Evolutionary conservation across 345 rosid genomes (phyloP).

Genomic region (Turnera subulata): DNA sequence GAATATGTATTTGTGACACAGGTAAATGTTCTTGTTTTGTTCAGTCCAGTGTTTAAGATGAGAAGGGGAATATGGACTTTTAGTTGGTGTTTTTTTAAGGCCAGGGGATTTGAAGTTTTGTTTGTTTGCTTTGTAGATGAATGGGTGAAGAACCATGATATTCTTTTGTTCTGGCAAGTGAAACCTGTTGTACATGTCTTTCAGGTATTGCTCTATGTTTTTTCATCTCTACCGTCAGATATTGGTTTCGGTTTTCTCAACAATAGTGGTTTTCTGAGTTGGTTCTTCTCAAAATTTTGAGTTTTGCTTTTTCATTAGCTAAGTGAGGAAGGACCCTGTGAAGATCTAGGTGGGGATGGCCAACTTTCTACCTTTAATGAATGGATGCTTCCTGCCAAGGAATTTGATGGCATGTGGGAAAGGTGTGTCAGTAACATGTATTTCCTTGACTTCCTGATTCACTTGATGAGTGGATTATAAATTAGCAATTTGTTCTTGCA

Average conservation of each 20-base stretch:
- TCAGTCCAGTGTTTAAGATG: background rate
- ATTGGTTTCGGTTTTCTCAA: background rate
- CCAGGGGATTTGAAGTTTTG: background rate
- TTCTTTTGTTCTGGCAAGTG: conserved; percentile 98
- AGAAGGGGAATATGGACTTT: background rate
- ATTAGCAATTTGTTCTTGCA: conserved; percentile 34
- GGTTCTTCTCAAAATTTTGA: conserved; percentile 8
- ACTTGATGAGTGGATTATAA: conserved; percentile 1
- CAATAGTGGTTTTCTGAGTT: background rate
- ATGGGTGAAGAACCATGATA: conserved; percentile 65
- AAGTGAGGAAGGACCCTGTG: conserved; percentile 94
- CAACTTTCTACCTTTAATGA: conserved; percentile 86
- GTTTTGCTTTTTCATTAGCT: conserved; percentile 46
- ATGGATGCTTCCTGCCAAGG: conserved; percentile 96
- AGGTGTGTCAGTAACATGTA: conserved; percentile 46
- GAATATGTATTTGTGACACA: conserved; percentile 71
- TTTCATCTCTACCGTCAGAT: background rate
- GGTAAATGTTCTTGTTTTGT: conserved; percentile 35
- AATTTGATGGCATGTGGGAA: conserved; percentile 99
- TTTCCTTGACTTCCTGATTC: conserved; percentile 4
- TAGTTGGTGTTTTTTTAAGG: background rate
- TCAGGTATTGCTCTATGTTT: conserved; percentile 53
- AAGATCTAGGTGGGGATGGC: conserved; percentile 72
- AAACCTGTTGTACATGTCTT: conserved; percentile 85
- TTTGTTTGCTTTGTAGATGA: conserved; percentile 51